Conservation (phyloP, 31 red algal species). For the Odonthalia washingtoniensis region DNA sequence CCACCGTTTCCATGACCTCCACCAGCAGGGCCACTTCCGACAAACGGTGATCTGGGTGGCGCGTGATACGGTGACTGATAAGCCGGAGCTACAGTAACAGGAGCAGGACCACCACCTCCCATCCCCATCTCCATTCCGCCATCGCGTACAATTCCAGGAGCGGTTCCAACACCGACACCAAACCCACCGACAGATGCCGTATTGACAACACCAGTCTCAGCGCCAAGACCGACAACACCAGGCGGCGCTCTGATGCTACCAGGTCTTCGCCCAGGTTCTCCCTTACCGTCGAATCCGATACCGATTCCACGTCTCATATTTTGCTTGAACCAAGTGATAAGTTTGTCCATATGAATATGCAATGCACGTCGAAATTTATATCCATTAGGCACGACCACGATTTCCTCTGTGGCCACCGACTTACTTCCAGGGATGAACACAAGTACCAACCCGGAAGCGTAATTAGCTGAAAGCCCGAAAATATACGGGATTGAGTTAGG, state of each 20-base stretch:
- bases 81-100: not conserved
- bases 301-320: constrained; percentile 67
- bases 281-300: constrained; percentile 9
- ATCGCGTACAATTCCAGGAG: no score
- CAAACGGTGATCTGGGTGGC: constrained; percentile 49
- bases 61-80: constrained; percentile 53
- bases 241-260: not conserved
- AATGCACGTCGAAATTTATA: constrained; percentile 85
- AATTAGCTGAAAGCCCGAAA: constrained; percentile 70
- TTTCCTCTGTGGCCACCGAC: constrained; percentile 70
- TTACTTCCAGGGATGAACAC: constrained; percentile 81
- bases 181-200: not conserved
- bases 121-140: no score
- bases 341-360: constrained; percentile 72
- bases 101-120: not conserved
- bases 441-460: constrained; percentile 67
- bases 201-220: no score
- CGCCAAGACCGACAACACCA: no score
- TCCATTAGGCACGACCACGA: constrained; percentile 84
- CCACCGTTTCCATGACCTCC: no score
- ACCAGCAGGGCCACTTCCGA: no score
- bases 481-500: constrained; percentile 67
- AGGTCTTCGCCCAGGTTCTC: constrained; percentile 3
- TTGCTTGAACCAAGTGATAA: constrained; percentile 96
- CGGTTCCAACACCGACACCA: not conserved